Percentiles rank a stretch among this genome's conserved stretches.
These are phyloP conservation scores for Chaetoceros muelleri DNA, from an alignment of 108 stramenopile genomes.

Conservation along the genomic window DNA sequence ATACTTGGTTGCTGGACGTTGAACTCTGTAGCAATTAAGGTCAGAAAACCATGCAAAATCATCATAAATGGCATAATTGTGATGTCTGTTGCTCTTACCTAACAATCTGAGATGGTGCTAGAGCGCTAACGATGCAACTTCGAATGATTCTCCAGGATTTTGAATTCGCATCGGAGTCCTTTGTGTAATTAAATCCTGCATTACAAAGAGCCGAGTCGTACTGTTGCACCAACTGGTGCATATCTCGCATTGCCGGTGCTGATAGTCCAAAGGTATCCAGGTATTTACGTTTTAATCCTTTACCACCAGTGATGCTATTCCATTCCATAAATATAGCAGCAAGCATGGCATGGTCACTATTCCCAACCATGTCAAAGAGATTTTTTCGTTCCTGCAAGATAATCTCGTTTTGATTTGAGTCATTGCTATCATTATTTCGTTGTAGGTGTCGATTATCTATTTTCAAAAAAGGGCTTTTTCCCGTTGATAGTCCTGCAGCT, in stretches of 20 bases:
- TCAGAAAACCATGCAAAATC: too few relatives aligned
- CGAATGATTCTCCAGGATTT: constrained; percentile 71
- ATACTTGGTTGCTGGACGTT: constrained; percentile 64
- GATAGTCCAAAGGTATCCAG: constrained; percentile 60
- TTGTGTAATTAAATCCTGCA: constrained; percentile 33
- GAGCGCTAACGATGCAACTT: constrained; percentile 45
- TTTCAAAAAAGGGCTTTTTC: constrained; percentile 66
- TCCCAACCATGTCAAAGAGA: constrained; percentile 60
- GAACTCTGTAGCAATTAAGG: too few relatives aligned
- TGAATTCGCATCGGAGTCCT: constrained; percentile 43
- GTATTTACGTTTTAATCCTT: constrained; percentile 24
- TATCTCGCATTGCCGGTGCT: constrained; percentile 65
- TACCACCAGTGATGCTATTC: constrained; percentile 28
- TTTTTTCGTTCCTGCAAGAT: constrained; percentile 41
- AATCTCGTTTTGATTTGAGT: constrained; percentile 8
- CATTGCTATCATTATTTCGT: constrained; percentile 10
- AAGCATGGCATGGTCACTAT: constrained; percentile 72
- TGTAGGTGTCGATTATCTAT: constrained; percentile 23
- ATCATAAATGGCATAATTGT: too few relatives aligned
- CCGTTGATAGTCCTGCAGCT: constrained; percentile 69
- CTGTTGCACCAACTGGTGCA: constrained; percentile 53
- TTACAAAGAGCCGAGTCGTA: constrained; percentile 46
- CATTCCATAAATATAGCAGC: constrained; percentile 56
- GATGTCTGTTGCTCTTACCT: too few relatives aligned
- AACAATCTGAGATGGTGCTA: constrained; percentile 64